Evolutionary conservation across 306 rosid genomes (phyloP), one percentile per base, ranked within the genome.

Genomic region (Cucumis melo): DNA sequence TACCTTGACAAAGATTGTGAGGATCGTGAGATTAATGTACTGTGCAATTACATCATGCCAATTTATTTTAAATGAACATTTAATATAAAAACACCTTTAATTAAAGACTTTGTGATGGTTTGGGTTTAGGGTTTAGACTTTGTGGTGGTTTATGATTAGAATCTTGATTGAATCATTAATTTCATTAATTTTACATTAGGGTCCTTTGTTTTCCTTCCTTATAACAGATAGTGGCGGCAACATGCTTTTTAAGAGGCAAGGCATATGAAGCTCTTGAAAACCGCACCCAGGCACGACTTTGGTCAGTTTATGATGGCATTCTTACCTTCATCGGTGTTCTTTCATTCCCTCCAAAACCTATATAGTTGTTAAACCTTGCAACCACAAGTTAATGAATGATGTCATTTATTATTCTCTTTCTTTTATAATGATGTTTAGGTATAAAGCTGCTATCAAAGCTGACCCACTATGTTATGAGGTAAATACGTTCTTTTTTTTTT

Each of bases 401-500:
- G 16, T 75, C 78, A 57, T 19, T 36, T 56, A 24, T 56, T 36
- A 36, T 57, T 38, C 34, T 75, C 23, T 24, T 83, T 24, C n/a
- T 59, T 42, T 74, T 54, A 77, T 19, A 64, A 64, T 10, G 71
- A 10, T 1, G 50, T 19, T 64, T 83, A 92, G 99, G 97, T 94
- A 90, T 77, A 92, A 87, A 90, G 97, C 99, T 78, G 97, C 99
- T 73, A 85, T 94, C 76, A 94, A 88, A 83, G 93, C 96, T 0
- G 99, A 94, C 83, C 99, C 99, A 78, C 81, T 94, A 81, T 92
- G 99, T 84, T 94, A 94, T 79, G 99, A 94, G 99, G 96, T 92
- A 88, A 71, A 78, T 50, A 64, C 39, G 27, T n/a, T 74, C 2
- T 32, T 74, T 15, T 74, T 12, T 44, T 12, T 27, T 27, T 27